Percentiles rank a stretch among this genome's conserved stretches.
Evolutionary conservation across 352 stramenopile genomes (phyloP).

Genomic region (Blastocystis sp.): DNA sequence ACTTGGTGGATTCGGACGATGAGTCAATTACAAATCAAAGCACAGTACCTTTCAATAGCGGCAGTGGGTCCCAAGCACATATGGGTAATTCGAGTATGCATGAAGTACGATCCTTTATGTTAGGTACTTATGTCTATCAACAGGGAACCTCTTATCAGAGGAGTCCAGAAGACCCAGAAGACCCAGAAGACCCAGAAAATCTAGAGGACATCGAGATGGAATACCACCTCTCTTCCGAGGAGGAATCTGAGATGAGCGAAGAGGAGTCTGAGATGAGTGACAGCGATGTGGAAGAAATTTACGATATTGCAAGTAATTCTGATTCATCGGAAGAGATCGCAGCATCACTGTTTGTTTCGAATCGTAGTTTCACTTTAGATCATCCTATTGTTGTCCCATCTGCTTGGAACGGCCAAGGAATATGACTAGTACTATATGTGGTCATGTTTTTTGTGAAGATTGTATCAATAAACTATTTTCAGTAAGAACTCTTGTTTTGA

Average conservation of each 20-base stretch:
- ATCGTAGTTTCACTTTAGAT: not conserved
- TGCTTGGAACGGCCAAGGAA: not conserved
- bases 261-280: not conserved
- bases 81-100: too few species aligned
- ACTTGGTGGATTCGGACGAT: too few species aligned
- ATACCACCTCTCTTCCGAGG: not conserved
- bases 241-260: not conserved
- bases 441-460: conserved; percentile 7
- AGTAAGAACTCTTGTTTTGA: not conserved
- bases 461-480: conserved; percentile 13
- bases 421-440: not conserved
- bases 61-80: too few species aligned
- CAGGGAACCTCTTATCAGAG: too few species aligned
- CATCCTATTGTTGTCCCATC: conserved; percentile 15
- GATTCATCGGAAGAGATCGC: not conserved
- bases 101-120: too few species aligned
- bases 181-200: too few species aligned
- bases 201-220: too few species aligned
- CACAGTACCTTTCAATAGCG: too few species aligned
- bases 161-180: too few species aligned
- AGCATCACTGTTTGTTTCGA: too few species aligned
- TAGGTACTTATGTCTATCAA: too few species aligned
- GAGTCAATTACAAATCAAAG: too few species aligned
- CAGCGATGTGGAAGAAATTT: not conserved
- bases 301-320: not conserved